A percentile compares a stretch with the other conserved stretches of the same genome.
phyloP scores from a whole-genome alignment of 2,329 filamentous ascomycete species.

The Raffaelea ambrosiae region DNA sequence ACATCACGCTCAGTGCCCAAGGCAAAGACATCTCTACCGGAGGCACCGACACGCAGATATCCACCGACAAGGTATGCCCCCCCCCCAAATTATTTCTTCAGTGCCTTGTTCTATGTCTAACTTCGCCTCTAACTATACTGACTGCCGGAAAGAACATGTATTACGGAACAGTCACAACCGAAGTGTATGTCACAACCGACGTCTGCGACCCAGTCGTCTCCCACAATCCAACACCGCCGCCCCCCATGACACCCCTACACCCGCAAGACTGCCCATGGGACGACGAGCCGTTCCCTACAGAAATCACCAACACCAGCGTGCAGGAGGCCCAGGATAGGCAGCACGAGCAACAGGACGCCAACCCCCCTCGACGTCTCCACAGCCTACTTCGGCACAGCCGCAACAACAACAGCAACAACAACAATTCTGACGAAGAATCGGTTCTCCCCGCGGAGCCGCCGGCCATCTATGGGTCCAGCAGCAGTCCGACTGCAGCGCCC shows the following conservation, averaged over 20 bases:
- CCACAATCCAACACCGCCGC: neutral
- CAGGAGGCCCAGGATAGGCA: slow-evolving; percentile 2
- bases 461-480: no score
- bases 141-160: slow-evolving; percentile 9
- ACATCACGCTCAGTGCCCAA: slow-evolving; percentile 40
- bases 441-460: no score
- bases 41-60: no score
- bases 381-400: no score
- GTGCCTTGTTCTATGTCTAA: no score
- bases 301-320: slow-evolving; percentile 12
- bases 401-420: no score
- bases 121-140: no score
- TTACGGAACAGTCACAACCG: slow-evolving; percentile 44
- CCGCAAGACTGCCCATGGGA: slow-evolving; percentile 6
- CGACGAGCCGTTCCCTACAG: slow-evolving; percentile 9
- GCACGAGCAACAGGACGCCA: no score
- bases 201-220: slow-evolving; percentile 9
- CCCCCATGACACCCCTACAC: slow-evolving; percentile 4
- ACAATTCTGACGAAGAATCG: no score
- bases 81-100: no score
- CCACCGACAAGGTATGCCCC: slow-evolving; percentile 27
- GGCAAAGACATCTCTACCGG: slow-evolving; percentile 21
- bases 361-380: no score
- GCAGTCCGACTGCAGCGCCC: neutral
- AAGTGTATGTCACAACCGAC: slow-evolving; percentile 36